phyloP scores from a whole-genome alignment of 495 filamentous ascomycete genomes.

The Neurospora africana region DNA sequence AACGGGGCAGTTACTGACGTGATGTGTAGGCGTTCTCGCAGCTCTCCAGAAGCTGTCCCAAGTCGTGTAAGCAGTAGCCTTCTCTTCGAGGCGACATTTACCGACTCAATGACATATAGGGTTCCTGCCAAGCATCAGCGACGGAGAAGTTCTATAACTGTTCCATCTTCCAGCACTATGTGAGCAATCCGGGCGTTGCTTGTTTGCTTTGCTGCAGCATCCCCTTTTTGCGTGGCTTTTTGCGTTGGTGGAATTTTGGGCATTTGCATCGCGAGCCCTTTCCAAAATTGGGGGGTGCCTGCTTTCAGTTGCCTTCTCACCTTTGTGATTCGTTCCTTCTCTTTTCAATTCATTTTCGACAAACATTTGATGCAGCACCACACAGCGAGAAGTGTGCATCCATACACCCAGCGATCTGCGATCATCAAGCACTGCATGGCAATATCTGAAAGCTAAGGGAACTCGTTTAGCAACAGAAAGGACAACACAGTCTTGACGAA shows the following conservation, averaged over 20 bases:
- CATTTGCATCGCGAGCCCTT: background rate
- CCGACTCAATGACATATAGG: constrained; percentile 1
- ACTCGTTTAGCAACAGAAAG: background rate
- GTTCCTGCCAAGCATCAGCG: background rate
- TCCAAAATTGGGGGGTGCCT: background rate
- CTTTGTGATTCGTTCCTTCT: background rate
- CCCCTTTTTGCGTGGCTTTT: background rate
- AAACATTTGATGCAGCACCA: background rate
- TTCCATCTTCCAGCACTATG: background rate
- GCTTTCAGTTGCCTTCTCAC: background rate
- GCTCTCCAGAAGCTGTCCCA: constrained; percentile 33
- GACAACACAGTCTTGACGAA: background rate
- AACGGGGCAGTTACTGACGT: background rate
- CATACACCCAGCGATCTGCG: background rate
- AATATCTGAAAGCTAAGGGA: background rate
- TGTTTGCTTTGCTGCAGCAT: background rate
- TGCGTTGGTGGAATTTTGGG: background rate
- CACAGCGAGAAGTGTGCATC: background rate
- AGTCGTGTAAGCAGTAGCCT: constrained; percentile 14
- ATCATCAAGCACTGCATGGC: background rate
- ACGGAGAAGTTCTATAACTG: background rate
- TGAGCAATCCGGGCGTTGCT: background rate
- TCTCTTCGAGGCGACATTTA: background rate
- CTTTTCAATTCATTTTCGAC: background rate
- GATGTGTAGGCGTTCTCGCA: constrained; percentile 30